Conservation (phyloP, 106 monocot species). For the Allium sativum region DNA sequence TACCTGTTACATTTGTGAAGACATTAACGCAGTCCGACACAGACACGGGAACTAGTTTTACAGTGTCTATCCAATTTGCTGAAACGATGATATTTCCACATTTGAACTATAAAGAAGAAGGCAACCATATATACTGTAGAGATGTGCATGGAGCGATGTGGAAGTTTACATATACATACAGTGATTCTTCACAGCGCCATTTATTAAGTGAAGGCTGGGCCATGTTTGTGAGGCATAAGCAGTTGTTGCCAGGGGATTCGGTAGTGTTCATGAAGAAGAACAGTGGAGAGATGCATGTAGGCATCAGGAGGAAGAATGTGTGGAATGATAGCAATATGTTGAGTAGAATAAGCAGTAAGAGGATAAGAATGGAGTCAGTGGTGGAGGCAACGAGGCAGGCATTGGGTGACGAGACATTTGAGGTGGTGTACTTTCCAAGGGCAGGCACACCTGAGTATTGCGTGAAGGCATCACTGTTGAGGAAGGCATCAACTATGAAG, state of each 20-base stretch:
- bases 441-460: constrained; percentile 54
- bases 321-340: too few relatives aligned
- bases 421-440: constrained; percentile 54
- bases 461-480: constrained; percentile 33
- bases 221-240: constrained; percentile 49
- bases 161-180: constrained; percentile 48
- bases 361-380: constrained; percentile 11
- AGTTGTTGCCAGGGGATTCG: constrained; percentile 50
- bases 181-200: constrained; percentile 47
- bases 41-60: background rate
- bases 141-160: constrained; percentile 52
- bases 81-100: constrained; percentile 47
- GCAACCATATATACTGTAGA: constrained; percentile 31
- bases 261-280: constrained; percentile 52
- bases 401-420: constrained; percentile 29
- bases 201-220: constrained; percentile 54
- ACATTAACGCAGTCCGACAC: constrained; percentile 54
- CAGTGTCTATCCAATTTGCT: constrained; percentile 45
- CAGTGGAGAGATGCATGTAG: constrained; percentile 39
- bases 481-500: constrained; percentile 28
- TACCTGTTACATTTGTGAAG: constrained; percentile 43
- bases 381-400: constrained; percentile 37
- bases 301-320: constrained; percentile 8
- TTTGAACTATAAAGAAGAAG: constrained; percentile 44
- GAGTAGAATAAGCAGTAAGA: too few relatives aligned